These are phyloP conservation scores for Phaeophleospora eucalypticola DNA, from an alignment of 2,329 filamentous ascomycete genomes.

Conservation along the genomic window DNA sequence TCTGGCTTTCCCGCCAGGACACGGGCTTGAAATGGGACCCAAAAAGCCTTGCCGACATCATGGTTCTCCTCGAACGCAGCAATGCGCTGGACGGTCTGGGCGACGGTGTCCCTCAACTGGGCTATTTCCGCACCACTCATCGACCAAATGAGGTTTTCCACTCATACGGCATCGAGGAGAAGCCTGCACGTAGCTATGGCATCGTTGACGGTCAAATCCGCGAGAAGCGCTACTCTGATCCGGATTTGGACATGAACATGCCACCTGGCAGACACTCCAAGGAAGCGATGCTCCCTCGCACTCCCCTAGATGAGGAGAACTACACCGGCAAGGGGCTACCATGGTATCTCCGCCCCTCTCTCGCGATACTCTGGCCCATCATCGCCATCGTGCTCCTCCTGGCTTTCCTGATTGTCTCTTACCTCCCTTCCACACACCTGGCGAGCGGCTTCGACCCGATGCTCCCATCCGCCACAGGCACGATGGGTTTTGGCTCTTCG, in stretches of 20 bases:
- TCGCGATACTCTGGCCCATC: slow-evolving; percentile 63
- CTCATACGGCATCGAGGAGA: slow-evolving; percentile 65
- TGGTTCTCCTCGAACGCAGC: slow-evolving; percentile 72
- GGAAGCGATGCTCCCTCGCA: slow-evolving; percentile 27
- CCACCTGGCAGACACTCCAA: slow-evolving; percentile 42
- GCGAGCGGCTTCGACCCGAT: slow-evolving; percentile 67
- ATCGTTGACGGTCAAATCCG: slow-evolving; percentile 45
- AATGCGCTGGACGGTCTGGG: slow-evolving; percentile 62
- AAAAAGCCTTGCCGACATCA: slow-evolving; percentile 73
- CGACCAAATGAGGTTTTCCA: slow-evolving; percentile 68
- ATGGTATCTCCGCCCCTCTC: slow-evolving; percentile 67
- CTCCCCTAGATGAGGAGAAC: slow-evolving; percentile 3
- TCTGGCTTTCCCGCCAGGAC: slow-evolving; percentile 50
- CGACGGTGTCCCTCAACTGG: slow-evolving; percentile 61
- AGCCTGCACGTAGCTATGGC: slow-evolving; percentile 49
- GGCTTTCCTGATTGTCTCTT: slow-evolving; percentile 73
- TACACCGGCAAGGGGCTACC: slow-evolving; percentile 46
- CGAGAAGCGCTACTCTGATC: slow-evolving; percentile 38
- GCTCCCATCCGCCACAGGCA: slow-evolving; percentile 47
- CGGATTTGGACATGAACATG: slow-evolving; percentile 31
- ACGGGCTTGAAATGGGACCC: slow-evolving; percentile 86
- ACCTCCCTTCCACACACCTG: slow-evolving; percentile 62
- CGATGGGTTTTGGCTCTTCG: slow-evolving; percentile 69
- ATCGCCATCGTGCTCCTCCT: slow-evolving; percentile 59
- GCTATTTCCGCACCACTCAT: slow-evolving; percentile 75